Evolutionary conservation across 2,329 filamentous ascomycete genomes (phyloP).

Genomic region (Grosmannia huntii): DNA sequence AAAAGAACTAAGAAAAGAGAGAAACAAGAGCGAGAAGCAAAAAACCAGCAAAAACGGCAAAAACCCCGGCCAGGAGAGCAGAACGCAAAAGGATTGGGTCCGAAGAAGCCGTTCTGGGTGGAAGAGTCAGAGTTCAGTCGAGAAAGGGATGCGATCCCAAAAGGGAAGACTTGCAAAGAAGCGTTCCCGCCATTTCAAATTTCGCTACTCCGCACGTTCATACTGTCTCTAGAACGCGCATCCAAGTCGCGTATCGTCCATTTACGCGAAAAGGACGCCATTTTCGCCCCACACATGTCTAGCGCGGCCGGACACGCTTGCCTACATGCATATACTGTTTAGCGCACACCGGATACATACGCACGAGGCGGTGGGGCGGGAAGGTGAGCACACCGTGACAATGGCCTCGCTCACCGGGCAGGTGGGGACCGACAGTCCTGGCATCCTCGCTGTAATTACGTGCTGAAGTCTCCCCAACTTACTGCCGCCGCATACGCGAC

Average conservation of each 20-base stretch:
- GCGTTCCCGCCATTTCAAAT: conserved; percentile 1
- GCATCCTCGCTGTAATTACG: not conserved
- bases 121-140: not conserved
- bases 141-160: not conserved
- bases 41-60: not conserved
- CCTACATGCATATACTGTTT: not conserved
- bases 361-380: not conserved
- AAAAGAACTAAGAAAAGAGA: not conserved
- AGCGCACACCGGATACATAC: not conserved
- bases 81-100: not conserved
- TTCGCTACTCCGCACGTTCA: not conserved
- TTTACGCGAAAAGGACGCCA: conserved; percentile 8
- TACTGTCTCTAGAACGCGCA: conserved; percentile 1
- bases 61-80: not conserved
- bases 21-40: not conserved
- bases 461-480: not conserved
- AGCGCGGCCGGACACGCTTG: not conserved
- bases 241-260: conserved; percentile 6
- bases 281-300: not conserved
- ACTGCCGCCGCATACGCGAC: not conserved
- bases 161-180: not conserved
- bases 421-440: not conserved
- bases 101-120: not conserved
- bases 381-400: too few species aligned
- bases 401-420: not conserved